Evolutionary conservation across 352 stramenopile genomes (phyloP).

Genomic region (Phytophthora litchii): DNA sequence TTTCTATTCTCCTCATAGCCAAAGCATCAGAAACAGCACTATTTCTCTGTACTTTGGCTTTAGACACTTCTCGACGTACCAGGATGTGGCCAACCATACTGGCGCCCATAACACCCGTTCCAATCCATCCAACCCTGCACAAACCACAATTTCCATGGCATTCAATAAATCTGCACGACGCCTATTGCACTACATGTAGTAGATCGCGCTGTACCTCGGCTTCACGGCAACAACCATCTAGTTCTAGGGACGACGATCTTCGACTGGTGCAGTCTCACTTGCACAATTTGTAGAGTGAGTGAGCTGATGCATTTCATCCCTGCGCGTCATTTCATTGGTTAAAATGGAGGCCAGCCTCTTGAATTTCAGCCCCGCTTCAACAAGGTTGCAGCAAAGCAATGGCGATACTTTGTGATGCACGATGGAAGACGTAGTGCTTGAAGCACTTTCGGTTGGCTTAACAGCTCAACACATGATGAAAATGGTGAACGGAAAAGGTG

Average conservation of each 20-base stretch:
- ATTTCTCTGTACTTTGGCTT: background rate
- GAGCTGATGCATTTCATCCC: constrained; percentile 10
- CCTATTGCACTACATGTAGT: background rate
- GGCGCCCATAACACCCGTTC: constrained; percentile 87
- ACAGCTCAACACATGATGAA: constrained; percentile 11
- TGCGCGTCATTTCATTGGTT: constrained; percentile 25
- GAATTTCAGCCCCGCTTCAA: background rate
- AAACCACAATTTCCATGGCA: constrained; percentile 1
- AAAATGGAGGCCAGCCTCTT: constrained; percentile 8
- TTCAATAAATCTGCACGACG: background rate
- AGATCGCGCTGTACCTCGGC: constrained; percentile 21
- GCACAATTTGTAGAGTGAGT: constrained; percentile 3
- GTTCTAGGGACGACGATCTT: constrained; percentile 15
- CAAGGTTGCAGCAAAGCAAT: background rate
- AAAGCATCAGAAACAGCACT: constrained; percentile 1
- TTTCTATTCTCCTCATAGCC: constrained; percentile 43
- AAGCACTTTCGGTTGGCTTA: constrained; percentile 14
- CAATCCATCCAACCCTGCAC: constrained; percentile 83
- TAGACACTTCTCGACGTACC: constrained; percentile 36
- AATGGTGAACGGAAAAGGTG: constrained; percentile 8
- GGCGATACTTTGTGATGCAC: constrained; percentile 24
- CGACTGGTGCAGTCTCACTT: background rate
- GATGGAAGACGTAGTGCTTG: constrained; percentile 10
- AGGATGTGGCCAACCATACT: constrained; percentile 90
- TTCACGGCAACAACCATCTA: constrained; percentile 35